Evolutionary conservation across 116 monocot species (phyloP), one percentile per base, ranked within the genome.

Genomic region (Iris pallida): DNA sequence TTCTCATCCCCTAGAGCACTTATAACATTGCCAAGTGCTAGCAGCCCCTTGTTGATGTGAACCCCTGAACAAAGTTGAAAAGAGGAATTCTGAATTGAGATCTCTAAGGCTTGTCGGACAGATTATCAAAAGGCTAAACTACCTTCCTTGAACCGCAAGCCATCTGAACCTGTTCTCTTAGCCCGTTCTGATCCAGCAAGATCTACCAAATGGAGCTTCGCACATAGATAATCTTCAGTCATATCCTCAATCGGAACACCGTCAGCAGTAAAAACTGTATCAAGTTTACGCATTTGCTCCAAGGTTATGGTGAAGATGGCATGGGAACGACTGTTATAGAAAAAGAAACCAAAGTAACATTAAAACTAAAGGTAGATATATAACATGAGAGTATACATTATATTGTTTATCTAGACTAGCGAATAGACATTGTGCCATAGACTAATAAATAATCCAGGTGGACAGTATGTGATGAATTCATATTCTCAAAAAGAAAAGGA

Each of bases 231-330:
- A 79, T 99, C 98, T 69, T 93, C 98, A 70, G 54, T 72, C 75
- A 88, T 75, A 16, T 90, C 88, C 68, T 93, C 98, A 63, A 73
- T 62, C 55, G 72, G 55, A 67, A 64, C 60, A 42, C 93, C 89
- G 70, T 93, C 90, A 53, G 62, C 46, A 59, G 47, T 67, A 69
- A 70, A 65, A 71, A 80, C 53, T 64, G 77, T 73, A 79, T 84
- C 87, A 61, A 77, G 79, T 66, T 90, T 90, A 47, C 86, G 90
- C 84, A 99, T 90, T 70, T 99, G 98, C 80, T 99, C 93, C 69
- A 99, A 77, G 68, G 86, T 90, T 81, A 99, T 99, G 68, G 98
- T 99, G 84, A 99, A 90, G 85, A 99, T 99, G 71, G 98, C 98
- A 80, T 99, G 98, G 64, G 98, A 99, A 76, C 98, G 98, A 79